Percentiles rank a stretch among this genome's conserved stretches.
Evolutionary conservation across 768 basidiomycete genomes (phyloP).

Genomic region (Tephrocybe sp.): DNA sequence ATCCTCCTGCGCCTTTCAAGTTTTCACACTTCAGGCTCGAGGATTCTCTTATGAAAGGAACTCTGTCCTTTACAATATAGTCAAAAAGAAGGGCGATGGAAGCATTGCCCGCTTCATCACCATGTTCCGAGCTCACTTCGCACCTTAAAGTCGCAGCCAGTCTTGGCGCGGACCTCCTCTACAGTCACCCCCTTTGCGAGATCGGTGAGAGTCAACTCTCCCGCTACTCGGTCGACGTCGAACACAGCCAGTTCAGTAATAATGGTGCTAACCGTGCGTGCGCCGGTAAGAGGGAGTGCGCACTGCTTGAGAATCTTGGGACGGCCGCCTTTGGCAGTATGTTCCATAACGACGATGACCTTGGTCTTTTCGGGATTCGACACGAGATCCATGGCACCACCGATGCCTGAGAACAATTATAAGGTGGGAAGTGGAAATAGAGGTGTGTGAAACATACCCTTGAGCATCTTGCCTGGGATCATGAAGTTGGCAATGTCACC

Average conservation of each 20-base stretch:
- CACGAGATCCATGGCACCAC: conserved; percentile 95
- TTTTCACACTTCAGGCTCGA: no score
- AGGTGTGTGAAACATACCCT: conserved; percentile 41
- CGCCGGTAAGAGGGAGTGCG: conserved; percentile 83
- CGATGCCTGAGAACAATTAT: conserved; percentile 60
- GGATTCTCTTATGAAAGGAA: no score
- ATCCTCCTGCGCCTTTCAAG: no score
- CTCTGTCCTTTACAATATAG: no score
- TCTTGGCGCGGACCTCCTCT: conserved; percentile 84
- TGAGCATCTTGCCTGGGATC: conserved; percentile 93
- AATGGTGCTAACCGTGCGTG: conserved; percentile 83
- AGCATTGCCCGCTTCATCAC: conserved; percentile 21
- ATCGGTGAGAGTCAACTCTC: conserved; percentile 74
- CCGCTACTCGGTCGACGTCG: conserved; percentile 74
- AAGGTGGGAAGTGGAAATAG: not conserved
- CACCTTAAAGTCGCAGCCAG: conserved; percentile 78
- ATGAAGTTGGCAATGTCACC: conserved; percentile 98
- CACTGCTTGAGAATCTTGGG: conserved; percentile 86
- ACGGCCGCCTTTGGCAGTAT: conserved; percentile 84
- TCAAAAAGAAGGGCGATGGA: no score
- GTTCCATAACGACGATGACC: conserved; percentile 88
- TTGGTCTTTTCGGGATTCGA: conserved; percentile 96
- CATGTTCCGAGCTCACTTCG: conserved; percentile 47
- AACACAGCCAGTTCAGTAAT: conserved; percentile 94
- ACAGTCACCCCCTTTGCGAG: conserved; percentile 80